Evolutionary conservation across 805 yeast genomes (phyloP), one percentile per base, ranked within the genome.

Genomic region (Starmera dryadoides): DNA sequence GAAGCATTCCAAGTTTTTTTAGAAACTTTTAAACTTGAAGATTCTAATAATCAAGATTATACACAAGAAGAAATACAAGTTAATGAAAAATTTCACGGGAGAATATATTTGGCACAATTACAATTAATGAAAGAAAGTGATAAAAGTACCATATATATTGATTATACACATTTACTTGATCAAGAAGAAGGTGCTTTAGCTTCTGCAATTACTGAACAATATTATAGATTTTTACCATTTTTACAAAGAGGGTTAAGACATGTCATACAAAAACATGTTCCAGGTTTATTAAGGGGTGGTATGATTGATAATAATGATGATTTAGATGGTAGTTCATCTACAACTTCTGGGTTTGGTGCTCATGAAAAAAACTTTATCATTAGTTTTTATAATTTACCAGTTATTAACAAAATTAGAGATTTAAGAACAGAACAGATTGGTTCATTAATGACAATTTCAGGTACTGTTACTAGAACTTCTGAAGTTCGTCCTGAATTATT

Each of bases 401-500:
- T 86, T 0, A 73, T 83, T 15, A 77, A 86, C 52, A 75, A 95
- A 59, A 83, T 93, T 50, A 77, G 98, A 56, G 98, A 91, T 55
- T 73, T 93, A 42, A 75, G 93, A 53, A 85, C 97, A 2, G 95
- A 86, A 49, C 82, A 81, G 47, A 82, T 93, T 42, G 98, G 98
- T 14, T 71, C 84, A 9, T 70, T 91, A 44, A 71, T 87, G 66
- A 70, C 91, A 9, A 84, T 91, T 26, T 79, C 91, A 8, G 98
- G 98, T 40, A 93, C 98, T 0, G 96, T 93, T 4, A 91, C 98
- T 0, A 77, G 98, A 59, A 87, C 98, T 0, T 82, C 94, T 18
- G 98, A 93, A 63, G 97, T 93, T 11, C 77, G 98, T 42, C 98
- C 98, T 0, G 98, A 93, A 61, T 71, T 93, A 44, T 86, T 71